Percentiles rank a stretch among this genome's conserved stretches.
These are phyloP conservation scores for Adansonia rubrostipa DNA, from an alignment of 441 rosid genomes.

Conservation along the genomic window DNA sequence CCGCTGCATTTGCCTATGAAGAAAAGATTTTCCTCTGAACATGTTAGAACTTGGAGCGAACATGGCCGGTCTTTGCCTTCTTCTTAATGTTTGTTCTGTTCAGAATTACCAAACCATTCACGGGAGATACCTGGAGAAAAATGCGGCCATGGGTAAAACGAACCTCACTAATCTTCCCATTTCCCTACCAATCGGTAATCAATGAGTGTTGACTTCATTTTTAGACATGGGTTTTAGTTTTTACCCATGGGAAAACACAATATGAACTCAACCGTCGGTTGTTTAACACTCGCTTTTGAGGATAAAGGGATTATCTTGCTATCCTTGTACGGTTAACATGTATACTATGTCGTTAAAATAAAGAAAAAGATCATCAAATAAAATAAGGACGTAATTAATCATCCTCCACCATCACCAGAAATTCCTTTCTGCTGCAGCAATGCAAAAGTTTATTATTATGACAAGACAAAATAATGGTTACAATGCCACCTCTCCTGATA, in stretches of 20 bases:
- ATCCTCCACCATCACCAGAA: not conserved
- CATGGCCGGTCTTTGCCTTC: not conserved
- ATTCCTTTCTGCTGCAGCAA: not conserved
- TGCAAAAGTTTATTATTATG: not conserved
- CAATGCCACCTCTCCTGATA: not conserved
- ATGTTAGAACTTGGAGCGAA: not conserved
- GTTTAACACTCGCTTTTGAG: not conserved
- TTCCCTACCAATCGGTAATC: not conserved
- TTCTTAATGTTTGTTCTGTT: not conserved
- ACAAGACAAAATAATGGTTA: not conserved
- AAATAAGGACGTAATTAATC: not conserved
- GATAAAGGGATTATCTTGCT: not conserved
- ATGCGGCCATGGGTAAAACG: not conserved
- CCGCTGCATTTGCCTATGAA: not conserved
- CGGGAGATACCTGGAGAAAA: not conserved
- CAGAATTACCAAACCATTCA: constrained; percentile 1
- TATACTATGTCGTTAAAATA: not conserved
- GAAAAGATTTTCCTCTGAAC: no score
- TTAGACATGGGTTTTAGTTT: not conserved
- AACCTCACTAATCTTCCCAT: not conserved
- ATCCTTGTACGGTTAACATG: not conserved
- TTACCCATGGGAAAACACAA: not conserved
- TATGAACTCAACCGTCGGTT: not conserved
- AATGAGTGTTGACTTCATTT: not conserved
- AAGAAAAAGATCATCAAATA: not conserved